Base-by-base conservation (phyloP, 2,329 filamentous ascomycete species). In the Cladobotryum protrusum region DNA sequence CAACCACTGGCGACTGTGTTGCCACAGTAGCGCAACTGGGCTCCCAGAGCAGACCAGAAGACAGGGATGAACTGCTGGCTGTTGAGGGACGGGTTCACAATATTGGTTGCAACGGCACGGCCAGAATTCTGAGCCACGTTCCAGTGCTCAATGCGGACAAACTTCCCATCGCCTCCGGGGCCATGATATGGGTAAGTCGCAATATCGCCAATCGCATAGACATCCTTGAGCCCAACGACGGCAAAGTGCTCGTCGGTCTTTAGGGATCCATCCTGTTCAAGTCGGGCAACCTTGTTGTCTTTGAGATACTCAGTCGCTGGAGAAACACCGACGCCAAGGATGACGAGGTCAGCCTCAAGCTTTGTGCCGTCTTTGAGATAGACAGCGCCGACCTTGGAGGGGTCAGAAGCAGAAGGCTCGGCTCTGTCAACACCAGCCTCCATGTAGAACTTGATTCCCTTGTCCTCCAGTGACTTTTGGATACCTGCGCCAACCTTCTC, bases 101-200 rank as follows among this genome's bases (percentile, higher is more conserved):
- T 96, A 59, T 87, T 81, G 47, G 76, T 76, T 2, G 90, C 93
- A 1, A 86, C 92, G 19, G 79, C 78, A 40, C 92, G 87, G 3
- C 93, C 93, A 2, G 88, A 77, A 62, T 97, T 96, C 64, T 97
- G 93, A 4, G 93, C 93, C 3, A 99, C 93, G 69, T 96, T 92
- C 93, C 93, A 99, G 67, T 99, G 93, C 75, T 99, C 93, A 63
- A 97, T 96, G 55, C 93, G 85, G 1, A 86, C 81, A 15, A 78
- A 77, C 41, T 76, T 77, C 54, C 87, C 89, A 14, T 86, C 78
- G 20, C 89, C 86, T 19, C 88, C 90, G 0, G 93, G 93, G 1
- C 93, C 93, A 66, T 89, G 79, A 73, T 99, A 99, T 0, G 93
- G 93, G 68, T 89, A 96, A 0, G 87, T 91, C 12, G 93, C 91